phyloP scores from a whole-genome alignment of 176 grass and related monocot species.

The Phragmites australis region DNA sequence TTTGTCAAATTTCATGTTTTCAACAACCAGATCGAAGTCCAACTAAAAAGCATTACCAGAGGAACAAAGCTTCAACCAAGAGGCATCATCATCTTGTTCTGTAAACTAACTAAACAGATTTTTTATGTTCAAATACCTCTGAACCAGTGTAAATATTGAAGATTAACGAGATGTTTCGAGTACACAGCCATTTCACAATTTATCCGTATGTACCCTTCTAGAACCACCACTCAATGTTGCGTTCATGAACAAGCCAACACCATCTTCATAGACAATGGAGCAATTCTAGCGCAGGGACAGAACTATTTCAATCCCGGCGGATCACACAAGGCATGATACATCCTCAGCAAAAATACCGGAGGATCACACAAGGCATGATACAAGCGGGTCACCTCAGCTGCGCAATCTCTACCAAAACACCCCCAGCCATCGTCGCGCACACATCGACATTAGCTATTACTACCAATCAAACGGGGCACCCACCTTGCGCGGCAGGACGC shows the following conservation, averaged over 20 bases:
- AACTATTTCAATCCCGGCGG: neutral
- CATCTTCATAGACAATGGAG: neutral
- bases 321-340: neutral
- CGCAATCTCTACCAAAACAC: too few relatives aligned
- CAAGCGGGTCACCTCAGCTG: neutral
- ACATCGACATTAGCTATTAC: neutral
- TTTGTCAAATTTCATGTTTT: neutral
- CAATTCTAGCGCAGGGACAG: neutral
- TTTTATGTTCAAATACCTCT: neutral
- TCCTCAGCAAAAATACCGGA: neutral
- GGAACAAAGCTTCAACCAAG: neutral
- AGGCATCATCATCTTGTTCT: neutral
- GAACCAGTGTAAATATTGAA: neutral
- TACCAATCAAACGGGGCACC: neutral
- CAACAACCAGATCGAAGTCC: neutral
- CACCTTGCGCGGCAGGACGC: conserved; percentile 87
- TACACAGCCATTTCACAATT: neutral
- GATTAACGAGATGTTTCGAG: neutral
- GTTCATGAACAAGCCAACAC: neutral
- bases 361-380: neutral
- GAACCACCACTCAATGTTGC: neutral
- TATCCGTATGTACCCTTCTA: neutral
- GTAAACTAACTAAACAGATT: neutral
- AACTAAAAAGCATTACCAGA: neutral
- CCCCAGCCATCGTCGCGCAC: neutral